phyloP scores from a whole-genome alignment of 768 basidiomycete species.

The Psilocybe tampanensis region DNA sequence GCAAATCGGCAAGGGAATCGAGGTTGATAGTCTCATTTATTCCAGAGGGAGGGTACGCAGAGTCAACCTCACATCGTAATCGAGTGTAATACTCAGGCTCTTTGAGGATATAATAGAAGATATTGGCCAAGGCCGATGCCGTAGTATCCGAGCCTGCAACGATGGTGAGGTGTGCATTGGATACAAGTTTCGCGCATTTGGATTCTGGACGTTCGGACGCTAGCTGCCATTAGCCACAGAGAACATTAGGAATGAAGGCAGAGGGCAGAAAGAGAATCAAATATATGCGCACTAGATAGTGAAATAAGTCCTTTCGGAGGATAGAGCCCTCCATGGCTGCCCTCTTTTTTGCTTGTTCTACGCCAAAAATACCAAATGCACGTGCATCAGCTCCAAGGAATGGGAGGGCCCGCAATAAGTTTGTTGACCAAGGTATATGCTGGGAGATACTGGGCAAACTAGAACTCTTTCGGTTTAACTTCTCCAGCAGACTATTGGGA shows the following conservation, averaged over 20 bases:
- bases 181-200: constrained; percentile 10
- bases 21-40: constrained; percentile 13
- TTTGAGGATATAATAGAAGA: constrained; percentile 30
- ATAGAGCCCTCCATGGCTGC: constrained; percentile 7
- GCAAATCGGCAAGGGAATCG: constrained; percentile 23
- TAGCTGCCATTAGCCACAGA: neutral
- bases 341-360: constrained; percentile 25
- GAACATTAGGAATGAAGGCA: neutral
- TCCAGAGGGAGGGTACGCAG: constrained; percentile 11
- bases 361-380: constrained; percentile 15
- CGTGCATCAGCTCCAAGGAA: constrained; percentile 15
- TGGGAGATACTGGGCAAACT: constrained; percentile 24
- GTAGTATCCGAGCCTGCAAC: constrained; percentile 37
- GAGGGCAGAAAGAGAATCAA: neutral
- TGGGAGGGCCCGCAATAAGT: constrained; percentile 12
- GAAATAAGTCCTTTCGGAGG: constrained; percentile 27
- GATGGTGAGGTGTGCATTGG: constrained; percentile 27
- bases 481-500: constrained; percentile 1
- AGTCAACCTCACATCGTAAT: constrained; percentile 30
- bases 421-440: constrained; percentile 23
- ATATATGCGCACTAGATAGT: constrained; percentile 25
- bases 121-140: constrained; percentile 25
- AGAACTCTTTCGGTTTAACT: neutral
- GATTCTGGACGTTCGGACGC: constrained; percentile 13
- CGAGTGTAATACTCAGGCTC: constrained; percentile 24